Conservation (phyloP, 73 alveolate species). For the Breviolum minutum region DNA sequence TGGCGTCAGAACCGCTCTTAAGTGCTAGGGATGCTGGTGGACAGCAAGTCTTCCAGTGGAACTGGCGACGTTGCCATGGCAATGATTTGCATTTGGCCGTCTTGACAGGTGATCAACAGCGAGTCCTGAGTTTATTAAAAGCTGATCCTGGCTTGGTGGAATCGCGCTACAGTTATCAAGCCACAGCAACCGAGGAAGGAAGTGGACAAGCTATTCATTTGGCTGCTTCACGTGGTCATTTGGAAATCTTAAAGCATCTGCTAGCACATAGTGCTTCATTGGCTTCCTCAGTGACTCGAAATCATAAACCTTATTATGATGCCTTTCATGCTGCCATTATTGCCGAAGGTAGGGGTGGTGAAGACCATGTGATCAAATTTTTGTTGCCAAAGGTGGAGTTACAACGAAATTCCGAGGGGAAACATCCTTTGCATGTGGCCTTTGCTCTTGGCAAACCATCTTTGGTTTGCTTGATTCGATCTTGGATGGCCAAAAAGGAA, state of each 20-base stretch:
- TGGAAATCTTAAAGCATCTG: background rate
- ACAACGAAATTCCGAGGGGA: background rate
- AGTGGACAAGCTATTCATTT: constrained; percentile 24
- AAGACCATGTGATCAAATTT: constrained; percentile 13
- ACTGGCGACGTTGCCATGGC: constrained; percentile 2
- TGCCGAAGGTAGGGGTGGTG: constrained; percentile 12
- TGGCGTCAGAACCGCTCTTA: constrained; percentile 24
- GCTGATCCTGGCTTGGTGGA: constrained; percentile 20
- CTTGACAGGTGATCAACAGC: background rate
- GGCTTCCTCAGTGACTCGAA: background rate
- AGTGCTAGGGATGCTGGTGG: background rate
- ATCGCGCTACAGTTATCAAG: constrained; percentile 2
- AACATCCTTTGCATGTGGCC: constrained; percentile 3
- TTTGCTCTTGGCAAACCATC: constrained; percentile 1
- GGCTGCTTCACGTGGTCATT: constrained; percentile 41
- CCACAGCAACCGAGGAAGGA: constrained; percentile 1
- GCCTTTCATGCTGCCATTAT: constrained; percentile 20
- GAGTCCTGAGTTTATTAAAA: background rate
- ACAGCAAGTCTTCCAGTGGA: background rate
- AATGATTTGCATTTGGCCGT: background rate
- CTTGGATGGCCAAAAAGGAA: background rate
- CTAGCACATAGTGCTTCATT: background rate
- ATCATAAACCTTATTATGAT: background rate
- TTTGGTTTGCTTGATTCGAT: background rate
- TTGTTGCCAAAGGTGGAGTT: background rate